Conservation (phyloP, 306 rosid genomes). For the Lupinus albus region DNA sequence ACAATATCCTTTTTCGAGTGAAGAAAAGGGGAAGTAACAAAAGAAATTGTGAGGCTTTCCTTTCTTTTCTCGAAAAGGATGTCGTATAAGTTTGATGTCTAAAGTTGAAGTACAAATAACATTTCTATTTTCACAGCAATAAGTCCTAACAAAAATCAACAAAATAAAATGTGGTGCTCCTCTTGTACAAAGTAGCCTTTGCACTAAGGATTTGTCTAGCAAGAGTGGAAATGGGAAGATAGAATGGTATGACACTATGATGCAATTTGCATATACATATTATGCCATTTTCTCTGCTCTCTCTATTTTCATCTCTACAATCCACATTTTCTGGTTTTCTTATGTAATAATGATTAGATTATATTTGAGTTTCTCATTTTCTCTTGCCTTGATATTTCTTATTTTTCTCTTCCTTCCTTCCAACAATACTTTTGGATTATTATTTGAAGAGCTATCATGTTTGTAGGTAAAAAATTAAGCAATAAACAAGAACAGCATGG, state of each 20-base stretch:
- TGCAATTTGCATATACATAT: not conserved
- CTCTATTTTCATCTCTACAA: constrained; percentile 2
- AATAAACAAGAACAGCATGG: too few relatives aligned
- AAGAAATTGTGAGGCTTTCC: too few relatives aligned
- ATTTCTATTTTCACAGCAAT: too few relatives aligned
- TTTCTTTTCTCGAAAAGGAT: too few relatives aligned
- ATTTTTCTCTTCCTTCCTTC: not conserved
- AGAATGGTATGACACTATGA: not conserved
- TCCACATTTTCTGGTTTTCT: not conserved
- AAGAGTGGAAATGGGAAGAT: not conserved
- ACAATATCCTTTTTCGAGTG: too few relatives aligned
- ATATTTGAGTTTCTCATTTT: not conserved
- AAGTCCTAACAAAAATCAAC: not conserved
- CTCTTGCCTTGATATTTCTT: not conserved
- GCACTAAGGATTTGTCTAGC: not conserved
- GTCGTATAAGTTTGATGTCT: too few relatives aligned
- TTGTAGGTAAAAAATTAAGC: too few relatives aligned
- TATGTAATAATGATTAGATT: constrained; percentile 1
- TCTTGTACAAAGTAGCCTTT: not conserved
- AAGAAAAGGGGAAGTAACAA: too few relatives aligned
- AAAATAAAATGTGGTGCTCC: not conserved
- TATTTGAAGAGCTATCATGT: not conserved
- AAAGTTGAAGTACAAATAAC: too few relatives aligned
- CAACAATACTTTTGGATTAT: not conserved
- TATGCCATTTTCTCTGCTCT: not conserved